These are phyloP conservation scores for Russula sp. DNA, from an alignment of 768 basidiomycete species.

Conservation along the genomic window DNA sequence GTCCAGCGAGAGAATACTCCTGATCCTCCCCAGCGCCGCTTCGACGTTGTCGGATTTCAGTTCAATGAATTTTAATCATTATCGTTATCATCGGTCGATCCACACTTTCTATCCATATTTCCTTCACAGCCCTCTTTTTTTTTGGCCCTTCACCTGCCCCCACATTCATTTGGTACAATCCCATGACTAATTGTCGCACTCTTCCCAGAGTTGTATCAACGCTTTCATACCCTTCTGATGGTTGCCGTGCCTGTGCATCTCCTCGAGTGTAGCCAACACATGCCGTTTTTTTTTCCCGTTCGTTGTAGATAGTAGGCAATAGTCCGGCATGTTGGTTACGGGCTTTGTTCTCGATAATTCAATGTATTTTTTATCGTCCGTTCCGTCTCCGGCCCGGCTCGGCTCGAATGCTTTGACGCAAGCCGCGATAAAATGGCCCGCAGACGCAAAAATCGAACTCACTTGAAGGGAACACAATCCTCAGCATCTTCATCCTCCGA, in stretches of 20 bases:
- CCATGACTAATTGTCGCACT: constrained; percentile 8
- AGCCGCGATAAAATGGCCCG: constrained; percentile 49
- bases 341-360: background rate
- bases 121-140: background rate
- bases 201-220: constrained; percentile 18
- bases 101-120: constrained; percentile 1
- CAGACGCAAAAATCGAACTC: constrained; percentile 73
- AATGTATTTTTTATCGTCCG: constrained; percentile 11
- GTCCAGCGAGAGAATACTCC: constrained; percentile 32
- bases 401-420: background rate
- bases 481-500: constrained; percentile 30
- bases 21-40: constrained; percentile 44
- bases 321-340: background rate
- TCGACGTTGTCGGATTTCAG: constrained; percentile 61
- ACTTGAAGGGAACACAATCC: constrained; percentile 50
- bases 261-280: constrained; percentile 12
- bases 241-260: constrained; percentile 11
- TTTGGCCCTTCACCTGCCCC: background rate
- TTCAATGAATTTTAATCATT: constrained; percentile 63
- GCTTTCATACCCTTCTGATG: constrained; percentile 12
- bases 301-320: background rate
- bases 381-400: background rate
- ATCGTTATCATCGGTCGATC: constrained; percentile 5
- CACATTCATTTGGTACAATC: background rate
- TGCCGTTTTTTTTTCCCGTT: background rate